Percentiles rank a stretch among this genome's conserved stretches.
These are phyloP conservation scores for Anisogramma anomala DNA, from an alignment of 2,329 filamentous ascomycete species.

Conservation along the genomic window DNA sequence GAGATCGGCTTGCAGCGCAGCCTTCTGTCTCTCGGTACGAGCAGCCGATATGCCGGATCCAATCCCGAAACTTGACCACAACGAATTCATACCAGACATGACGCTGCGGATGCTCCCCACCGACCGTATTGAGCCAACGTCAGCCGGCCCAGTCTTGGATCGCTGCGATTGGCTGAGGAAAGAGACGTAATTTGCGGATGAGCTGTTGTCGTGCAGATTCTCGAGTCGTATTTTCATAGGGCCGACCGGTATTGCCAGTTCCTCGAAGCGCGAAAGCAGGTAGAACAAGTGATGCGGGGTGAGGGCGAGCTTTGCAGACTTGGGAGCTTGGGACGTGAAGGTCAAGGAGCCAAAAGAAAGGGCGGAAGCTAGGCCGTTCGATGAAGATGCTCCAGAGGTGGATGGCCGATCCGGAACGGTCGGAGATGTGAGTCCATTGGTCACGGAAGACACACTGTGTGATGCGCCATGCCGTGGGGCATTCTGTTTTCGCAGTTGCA, in stretches of 20 bases:
- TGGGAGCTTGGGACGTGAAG: constrained; percentile 74
- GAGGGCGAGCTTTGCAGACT: constrained; percentile 81
- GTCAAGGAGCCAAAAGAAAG: constrained; percentile 76
- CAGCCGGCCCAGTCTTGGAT: constrained; percentile 65
- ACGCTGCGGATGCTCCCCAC: constrained; percentile 95
- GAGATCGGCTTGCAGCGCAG: constrained; percentile 70
- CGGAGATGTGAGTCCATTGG: constrained; percentile 36
- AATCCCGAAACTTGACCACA: constrained; percentile 84
- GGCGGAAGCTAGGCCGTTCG: constrained; percentile 67
- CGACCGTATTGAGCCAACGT: constrained; percentile 85
- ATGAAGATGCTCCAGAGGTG: constrained; percentile 52
- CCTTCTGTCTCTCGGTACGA: constrained; percentile 82
- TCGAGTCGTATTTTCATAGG: constrained; percentile 94
- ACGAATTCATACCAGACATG: constrained; percentile 88
- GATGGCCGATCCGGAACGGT: constrained; percentile 50
- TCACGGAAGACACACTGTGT: constrained; percentile 49
- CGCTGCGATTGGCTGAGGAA: constrained; percentile 79
- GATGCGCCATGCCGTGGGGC: constrained; percentile 57
- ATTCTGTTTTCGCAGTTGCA: constrained; percentile 70
- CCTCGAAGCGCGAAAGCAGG: constrained; percentile 87
- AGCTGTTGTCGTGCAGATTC: constrained; percentile 79
- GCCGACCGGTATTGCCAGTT: constrained; percentile 78
- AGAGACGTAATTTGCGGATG: constrained; percentile 87
- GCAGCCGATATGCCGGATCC: constrained; percentile 67
- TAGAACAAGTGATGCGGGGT: constrained; percentile 97